Evolutionary conservation across 768 basidiomycete species (phyloP).

Genomic region (Phaffia australis): DNA sequence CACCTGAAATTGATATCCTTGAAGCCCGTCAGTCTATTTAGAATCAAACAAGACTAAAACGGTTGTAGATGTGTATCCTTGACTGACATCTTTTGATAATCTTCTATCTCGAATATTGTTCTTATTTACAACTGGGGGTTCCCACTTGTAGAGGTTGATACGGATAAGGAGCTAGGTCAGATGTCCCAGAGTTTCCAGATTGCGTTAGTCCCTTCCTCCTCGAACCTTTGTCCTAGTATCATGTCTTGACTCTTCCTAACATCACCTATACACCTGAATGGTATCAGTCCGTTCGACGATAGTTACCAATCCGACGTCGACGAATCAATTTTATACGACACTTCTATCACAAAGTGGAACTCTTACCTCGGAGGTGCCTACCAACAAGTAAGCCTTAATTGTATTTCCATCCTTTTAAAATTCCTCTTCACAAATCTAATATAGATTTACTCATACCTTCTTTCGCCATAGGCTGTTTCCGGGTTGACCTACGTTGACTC

Average conservation of each 20-base stretch:
- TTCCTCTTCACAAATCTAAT: not conserved
- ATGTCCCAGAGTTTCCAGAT: conserved; percentile 70
- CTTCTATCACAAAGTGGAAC: conserved; percentile 49
- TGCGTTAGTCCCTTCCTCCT: conserved; percentile 25
- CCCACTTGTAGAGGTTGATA: conserved; percentile 44
- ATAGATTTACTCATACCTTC: not conserved
- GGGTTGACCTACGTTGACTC: conserved; percentile 16
- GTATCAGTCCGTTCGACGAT: conserved; percentile 53
- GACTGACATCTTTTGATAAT: not conserved
- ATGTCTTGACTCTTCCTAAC: not conserved
- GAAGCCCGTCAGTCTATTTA: conserved; percentile 48
- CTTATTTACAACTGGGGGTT: not conserved
- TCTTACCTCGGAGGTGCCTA: conserved; percentile 50
- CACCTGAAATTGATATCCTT: conserved; percentile 86
- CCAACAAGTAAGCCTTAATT: conserved; percentile 7
- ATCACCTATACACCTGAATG: not conserved
- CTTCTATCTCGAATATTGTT: not conserved
- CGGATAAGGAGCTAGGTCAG: conserved; percentile 45
- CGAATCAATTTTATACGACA: conserved; percentile 49
- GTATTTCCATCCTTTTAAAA: not conserved
- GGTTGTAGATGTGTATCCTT: too few relatives aligned
- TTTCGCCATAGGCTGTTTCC: conserved; percentile 13
- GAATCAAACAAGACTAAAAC: too few relatives aligned
- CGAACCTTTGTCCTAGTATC: not conserved
- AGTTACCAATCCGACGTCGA: conserved; percentile 53